phyloP scores from a whole-genome alignment of 768 basidiomycete species.

The Russula lepida region DNA sequence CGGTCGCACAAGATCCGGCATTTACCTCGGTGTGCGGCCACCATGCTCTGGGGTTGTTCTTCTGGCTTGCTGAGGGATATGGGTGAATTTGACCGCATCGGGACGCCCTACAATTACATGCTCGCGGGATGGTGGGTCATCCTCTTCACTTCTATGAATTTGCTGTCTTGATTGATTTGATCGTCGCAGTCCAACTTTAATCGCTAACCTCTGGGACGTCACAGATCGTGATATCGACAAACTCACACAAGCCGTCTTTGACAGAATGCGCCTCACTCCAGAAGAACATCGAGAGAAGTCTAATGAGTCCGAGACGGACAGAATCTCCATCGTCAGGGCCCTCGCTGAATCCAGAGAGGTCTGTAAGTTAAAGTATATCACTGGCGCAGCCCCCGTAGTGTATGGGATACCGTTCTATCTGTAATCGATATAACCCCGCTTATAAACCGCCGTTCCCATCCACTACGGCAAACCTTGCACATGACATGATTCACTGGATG shows the following conservation, averaged over 20 bases:
- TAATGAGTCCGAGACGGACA: constrained; percentile 20
- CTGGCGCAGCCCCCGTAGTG: constrained; percentile 89
- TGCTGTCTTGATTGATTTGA: background rate
- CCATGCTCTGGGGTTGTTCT: constrained; percentile 99
- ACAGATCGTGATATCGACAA: constrained; percentile 97
- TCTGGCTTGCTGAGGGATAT: constrained; percentile 81
- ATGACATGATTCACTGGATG: too few relatives aligned
- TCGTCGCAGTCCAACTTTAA: constrained; percentile 60
- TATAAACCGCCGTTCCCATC: background rate
- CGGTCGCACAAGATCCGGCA: constrained; percentile 80
- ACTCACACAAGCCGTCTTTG: constrained; percentile 77
- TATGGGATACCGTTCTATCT: constrained; percentile 95
- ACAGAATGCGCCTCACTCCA: constrained; percentile 48
- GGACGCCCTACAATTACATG: constrained; percentile 94
- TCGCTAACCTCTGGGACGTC: constrained; percentile 97
- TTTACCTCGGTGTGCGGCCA: constrained; percentile 78
- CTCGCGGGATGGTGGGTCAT: constrained; percentile 85
- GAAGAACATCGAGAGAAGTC: constrained; percentile 23
- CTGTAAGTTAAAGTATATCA: constrained; percentile 89
- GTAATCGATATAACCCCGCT: constrained; percentile 21
- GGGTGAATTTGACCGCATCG: constrained; percentile 89
- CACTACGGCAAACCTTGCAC: background rate
- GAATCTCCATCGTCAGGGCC: constrained; percentile 57
- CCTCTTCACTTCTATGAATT: background rate
- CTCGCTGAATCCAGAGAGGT: constrained; percentile 69